Evolutionary conservation across 2,329 filamentous ascomycete species (phyloP).

Genomic region (Paraphaeosphaeria minitans): DNA sequence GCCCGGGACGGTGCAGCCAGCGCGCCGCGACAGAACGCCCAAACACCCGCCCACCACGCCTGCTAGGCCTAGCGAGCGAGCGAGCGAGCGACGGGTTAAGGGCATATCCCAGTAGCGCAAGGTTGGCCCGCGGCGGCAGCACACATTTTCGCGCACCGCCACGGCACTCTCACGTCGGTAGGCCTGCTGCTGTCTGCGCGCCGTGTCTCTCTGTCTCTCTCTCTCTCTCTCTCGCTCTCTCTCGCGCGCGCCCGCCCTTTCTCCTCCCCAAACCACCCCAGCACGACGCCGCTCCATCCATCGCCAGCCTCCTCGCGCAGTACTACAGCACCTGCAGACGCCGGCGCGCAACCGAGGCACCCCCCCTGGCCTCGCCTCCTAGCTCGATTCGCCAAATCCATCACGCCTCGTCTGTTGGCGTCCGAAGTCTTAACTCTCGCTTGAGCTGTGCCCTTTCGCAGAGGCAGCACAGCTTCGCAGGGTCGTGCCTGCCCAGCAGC

Average conservation of each 20-base stretch:
- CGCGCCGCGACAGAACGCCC: neutral
- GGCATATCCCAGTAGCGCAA: conserved; percentile 2
- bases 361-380: conserved; percentile 10
- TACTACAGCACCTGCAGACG: conserved; percentile 4
- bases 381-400: conserved; percentile 13
- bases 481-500: conserved; percentile 28
- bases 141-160: conserved; percentile 10
- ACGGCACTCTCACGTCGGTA: neutral
- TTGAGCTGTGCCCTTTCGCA: conserved; percentile 13
- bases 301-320: conserved; percentile 2
- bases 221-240: neutral
- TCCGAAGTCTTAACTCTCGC: conserved; percentile 13
- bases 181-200: neutral
- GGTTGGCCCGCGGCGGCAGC: conserved; percentile 5
- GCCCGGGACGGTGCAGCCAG: conserved; percentile 1
- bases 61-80: conserved; percentile 8
- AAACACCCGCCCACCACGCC: neutral
- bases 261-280: neutral
- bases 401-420: conserved; percentile 16
- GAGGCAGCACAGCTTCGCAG: conserved; percentile 24
- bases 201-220: neutral
- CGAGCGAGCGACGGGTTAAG: neutral
- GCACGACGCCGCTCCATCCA: neutral
- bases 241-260: neutral
- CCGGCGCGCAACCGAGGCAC: conserved; percentile 11